Evolutionary conservation across 352 stramenopile species (phyloP).

Genomic region (Globisporangium viniferum): DNA sequence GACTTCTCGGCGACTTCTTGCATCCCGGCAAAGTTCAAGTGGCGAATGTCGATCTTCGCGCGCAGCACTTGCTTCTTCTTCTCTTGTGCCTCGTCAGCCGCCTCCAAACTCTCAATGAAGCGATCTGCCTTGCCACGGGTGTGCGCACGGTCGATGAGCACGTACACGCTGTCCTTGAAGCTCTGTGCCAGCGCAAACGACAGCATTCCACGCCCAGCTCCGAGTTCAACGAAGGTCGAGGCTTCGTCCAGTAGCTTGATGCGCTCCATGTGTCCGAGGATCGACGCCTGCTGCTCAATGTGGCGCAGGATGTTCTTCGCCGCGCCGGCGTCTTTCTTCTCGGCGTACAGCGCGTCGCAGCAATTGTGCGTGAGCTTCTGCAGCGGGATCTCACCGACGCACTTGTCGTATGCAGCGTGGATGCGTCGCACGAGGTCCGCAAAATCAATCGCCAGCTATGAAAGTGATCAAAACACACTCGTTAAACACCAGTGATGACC

Average conservation of each 20-base stretch:
- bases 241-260: conserved; percentile 42
- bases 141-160: conserved; percentile 73
- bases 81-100: conserved; percentile 9
- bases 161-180: conserved; percentile 55
- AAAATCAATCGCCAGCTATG: conserved; percentile 52
- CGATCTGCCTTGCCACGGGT: conserved; percentile 75
- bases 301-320: conserved; percentile 68
- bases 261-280: conserved; percentile 74
- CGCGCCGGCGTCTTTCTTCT: conserved; percentile 55
- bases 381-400: conserved; percentile 53
- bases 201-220: conserved; percentile 72
- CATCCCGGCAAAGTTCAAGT: conserved; percentile 76
- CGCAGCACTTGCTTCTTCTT: conserved; percentile 40
- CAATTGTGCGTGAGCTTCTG: conserved; percentile 68
- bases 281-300: conserved; percentile 83
- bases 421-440: conserved; percentile 44
- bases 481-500: neutral
- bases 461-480: neutral
- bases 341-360: conserved; percentile 56
- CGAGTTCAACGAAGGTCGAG: conserved; percentile 66
- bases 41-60: conserved; percentile 84
- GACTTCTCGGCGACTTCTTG: conserved; percentile 38
- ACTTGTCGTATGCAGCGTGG: conserved; percentile 41
- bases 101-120: conserved; percentile 40
- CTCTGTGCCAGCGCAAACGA: conserved; percentile 74